These are phyloP conservation scores for Lecanicillium sp. DNA, from an alignment of 2,329 filamentous ascomycete species.

Conservation along the genomic window DNA sequence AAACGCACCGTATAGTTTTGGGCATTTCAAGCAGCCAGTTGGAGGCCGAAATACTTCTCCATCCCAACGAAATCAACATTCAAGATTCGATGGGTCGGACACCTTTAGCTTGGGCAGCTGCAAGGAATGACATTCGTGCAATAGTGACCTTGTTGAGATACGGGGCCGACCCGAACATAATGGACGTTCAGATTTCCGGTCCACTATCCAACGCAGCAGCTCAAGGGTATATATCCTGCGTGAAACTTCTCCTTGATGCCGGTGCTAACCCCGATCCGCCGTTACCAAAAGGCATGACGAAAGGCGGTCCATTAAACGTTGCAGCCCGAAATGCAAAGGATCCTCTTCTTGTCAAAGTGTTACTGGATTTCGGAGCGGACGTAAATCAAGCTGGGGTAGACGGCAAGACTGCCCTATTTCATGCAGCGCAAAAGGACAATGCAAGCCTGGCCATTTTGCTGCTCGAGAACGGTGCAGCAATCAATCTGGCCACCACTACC, in stretches of 20 bases:
- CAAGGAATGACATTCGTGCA: conserved; percentile 10
- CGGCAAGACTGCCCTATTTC: conserved; percentile 21
- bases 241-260: conserved; percentile 13
- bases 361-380: conserved; percentile 22
- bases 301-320: conserved; percentile 21
- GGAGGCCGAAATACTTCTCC: conserved; percentile 9
- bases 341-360: conserved; percentile 18
- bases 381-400: conserved; percentile 19
- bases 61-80: conserved; percentile 8
- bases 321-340: conserved; percentile 22
- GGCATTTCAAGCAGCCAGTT: conserved; percentile 8
- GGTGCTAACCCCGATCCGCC: conserved; percentile 16
- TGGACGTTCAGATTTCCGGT: conserved; percentile 14
- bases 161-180: conserved; percentile 13
- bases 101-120: conserved; percentile 14
- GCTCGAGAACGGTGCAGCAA: conserved; percentile 24
- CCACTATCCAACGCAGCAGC: conserved; percentile 15
- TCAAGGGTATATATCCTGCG: conserved; percentile 12
- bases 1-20: conserved; percentile 13
- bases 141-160: conserved; percentile 11
- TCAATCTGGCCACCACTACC: conserved; percentile 19
- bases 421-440: conserved; percentile 21
- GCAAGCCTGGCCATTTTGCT: conserved; percentile 22
- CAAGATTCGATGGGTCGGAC: conserved; percentile 15
- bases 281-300: conserved; percentile 15